phyloP scores from a whole-genome alignment of 2,329 filamentous ascomycete species.

The Alternaria sp. region DNA sequence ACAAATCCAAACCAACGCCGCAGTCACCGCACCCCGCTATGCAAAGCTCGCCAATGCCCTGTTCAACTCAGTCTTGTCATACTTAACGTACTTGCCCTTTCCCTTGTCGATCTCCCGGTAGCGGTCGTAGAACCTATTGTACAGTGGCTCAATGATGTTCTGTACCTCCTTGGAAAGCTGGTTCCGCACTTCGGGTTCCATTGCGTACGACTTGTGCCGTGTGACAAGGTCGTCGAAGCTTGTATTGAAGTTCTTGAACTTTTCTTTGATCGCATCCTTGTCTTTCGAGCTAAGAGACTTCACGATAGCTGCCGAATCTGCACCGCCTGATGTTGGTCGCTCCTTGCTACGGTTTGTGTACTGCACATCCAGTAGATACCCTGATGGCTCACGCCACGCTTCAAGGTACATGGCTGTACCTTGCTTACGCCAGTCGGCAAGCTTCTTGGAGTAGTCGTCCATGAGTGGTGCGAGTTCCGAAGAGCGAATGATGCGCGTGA shows the following conservation, averaged over 20 bases:
- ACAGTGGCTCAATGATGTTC: conserved; percentile 91
- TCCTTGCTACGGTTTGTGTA: conserved; percentile 77
- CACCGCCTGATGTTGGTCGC: conserved; percentile 70
- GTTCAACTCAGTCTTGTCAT: conserved; percentile 85
- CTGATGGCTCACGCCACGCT: conserved; percentile 86
- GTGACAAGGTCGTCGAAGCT: conserved; percentile 88
- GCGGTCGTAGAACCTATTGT: conserved; percentile 93
- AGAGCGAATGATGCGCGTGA: conserved; percentile 83
- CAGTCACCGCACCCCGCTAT: conserved; percentile 30
- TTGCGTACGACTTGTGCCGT: conserved; percentile 82
- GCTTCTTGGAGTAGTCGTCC: conserved; percentile 67
- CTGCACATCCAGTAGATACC: conserved; percentile 85
- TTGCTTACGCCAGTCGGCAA: conserved; percentile 89
- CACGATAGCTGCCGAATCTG: conserved; percentile 83
- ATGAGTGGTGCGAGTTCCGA: conserved; percentile 82
- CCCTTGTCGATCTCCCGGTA: conserved; percentile 99
- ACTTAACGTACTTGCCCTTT: conserved; percentile 97
- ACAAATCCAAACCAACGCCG: conserved; percentile 34
- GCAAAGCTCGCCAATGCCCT: conserved; percentile 63
- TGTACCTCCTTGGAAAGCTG: conserved; percentile 86
- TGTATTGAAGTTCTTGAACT: conserved; percentile 90
- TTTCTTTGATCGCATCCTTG: conserved; percentile 94
- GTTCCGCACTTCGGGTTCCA: conserved; percentile 89
- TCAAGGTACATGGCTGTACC: conserved; percentile 83
- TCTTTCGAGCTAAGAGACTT: conserved; percentile 88